Conservation (phyloP, 1,284 basidiomycete genomes). For the Naganishia sp. region DNA sequence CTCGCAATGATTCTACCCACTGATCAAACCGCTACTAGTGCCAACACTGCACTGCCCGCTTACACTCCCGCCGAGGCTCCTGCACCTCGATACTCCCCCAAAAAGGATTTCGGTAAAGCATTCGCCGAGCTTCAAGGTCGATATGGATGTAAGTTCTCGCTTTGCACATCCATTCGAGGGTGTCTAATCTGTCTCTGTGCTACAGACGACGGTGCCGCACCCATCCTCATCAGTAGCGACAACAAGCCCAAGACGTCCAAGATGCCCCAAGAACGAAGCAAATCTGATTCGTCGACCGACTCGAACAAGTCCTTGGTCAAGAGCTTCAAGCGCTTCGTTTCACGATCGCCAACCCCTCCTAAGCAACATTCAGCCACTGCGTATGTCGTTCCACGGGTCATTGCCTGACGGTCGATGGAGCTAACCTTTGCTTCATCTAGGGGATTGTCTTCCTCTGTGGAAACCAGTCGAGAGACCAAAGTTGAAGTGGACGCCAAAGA, state of each 20-base stretch:
- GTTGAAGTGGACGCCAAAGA: too few species aligned
- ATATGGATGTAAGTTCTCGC: not conserved
- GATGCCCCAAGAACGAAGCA: not conserved
- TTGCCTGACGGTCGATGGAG: too few species aligned
- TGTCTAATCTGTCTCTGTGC: too few species aligned
- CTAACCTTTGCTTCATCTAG: too few species aligned
- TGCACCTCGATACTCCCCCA: conserved; percentile 9
- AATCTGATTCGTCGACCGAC: not conserved
- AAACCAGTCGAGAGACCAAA: too few species aligned
- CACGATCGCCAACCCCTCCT: too few species aligned
- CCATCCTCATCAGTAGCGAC: not conserved
- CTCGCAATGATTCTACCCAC: not conserved
- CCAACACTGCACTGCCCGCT: not conserved
- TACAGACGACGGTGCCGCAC: conserved; percentile 10
- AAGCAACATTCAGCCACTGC: too few species aligned
- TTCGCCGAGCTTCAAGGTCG: conserved; percentile 17
- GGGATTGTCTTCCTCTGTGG: too few species aligned
- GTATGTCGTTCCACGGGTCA: too few species aligned
- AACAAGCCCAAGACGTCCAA: not conserved
- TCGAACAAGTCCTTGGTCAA: too few species aligned
- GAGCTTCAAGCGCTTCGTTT: too few species aligned
- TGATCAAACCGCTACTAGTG: not conserved
- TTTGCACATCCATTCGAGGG: too few species aligned
- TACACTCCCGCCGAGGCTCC: conserved; percentile 11
- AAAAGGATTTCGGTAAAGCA: conserved; percentile 15